Conservation (phyloP, 306 rosid species). For the Herpetospermum pedunculosum region DNA sequence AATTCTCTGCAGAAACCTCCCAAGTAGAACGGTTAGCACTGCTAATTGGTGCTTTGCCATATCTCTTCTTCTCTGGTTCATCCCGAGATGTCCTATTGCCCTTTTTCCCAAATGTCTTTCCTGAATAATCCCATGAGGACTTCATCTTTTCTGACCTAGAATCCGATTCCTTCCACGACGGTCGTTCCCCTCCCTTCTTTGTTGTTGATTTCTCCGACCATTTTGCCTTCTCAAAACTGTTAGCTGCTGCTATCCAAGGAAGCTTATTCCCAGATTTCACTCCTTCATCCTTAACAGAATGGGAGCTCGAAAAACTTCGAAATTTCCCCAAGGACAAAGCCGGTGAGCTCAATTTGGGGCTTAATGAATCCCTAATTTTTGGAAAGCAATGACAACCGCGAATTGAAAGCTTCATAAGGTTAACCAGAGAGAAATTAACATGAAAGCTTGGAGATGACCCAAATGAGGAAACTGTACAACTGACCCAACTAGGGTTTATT, state of each 20-base stretch:
- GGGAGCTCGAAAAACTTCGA: constrained; percentile 30
- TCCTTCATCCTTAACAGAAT: constrained; percentile 11
- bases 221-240: constrained; percentile 18
- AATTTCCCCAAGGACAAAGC: constrained; percentile 14
- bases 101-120: constrained; percentile 22
- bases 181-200: constrained; percentile 6
- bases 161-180: constrained; percentile 25
- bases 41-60: constrained; percentile 25
- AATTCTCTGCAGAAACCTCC: constrained; percentile 11
- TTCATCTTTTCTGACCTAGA: constrained; percentile 9
- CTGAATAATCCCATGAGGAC: constrained; percentile 22
- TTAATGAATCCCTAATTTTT: constrained; percentile 13
- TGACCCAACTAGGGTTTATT: constrained; percentile 20
- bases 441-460: background rate
- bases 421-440: constrained; percentile 13
- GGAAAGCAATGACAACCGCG: constrained; percentile 3
- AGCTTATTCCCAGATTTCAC: constrained; percentile 23
- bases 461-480: constrained; percentile 3
- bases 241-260: constrained; percentile 57
- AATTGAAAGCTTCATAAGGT: constrained; percentile 10
- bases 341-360: background rate
- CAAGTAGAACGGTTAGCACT: constrained; percentile 20
- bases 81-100: constrained; percentile 40
- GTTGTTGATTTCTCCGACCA: constrained; percentile 8
- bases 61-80: constrained; percentile 29